phyloP scores from a whole-genome alignment of 257 asterid species.

The Solanum ahanhuiri region DNA sequence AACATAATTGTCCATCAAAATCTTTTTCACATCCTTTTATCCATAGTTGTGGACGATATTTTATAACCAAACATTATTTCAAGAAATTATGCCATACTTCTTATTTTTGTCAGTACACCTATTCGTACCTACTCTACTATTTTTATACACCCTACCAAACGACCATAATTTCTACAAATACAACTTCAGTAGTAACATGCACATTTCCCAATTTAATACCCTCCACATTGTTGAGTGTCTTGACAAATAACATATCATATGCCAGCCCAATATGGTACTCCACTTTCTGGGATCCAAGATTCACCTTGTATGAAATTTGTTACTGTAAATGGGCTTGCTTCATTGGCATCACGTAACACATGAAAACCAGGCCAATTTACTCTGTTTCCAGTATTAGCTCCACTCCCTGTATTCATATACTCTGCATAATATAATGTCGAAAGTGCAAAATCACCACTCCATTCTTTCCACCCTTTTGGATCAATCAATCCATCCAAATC shows the following conservation, averaged over 20 bases:
- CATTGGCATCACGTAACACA: slow-evolving; percentile 12
- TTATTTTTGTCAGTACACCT: no score
- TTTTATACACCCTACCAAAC: not conserved
- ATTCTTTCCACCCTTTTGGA: slow-evolving; percentile 48
- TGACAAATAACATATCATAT: slow-evolving; percentile 3
- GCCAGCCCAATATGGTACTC: slow-evolving; percentile 48
- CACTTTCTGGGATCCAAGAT: slow-evolving; percentile 53
- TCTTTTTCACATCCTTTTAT: no score
- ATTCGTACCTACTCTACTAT: no score
- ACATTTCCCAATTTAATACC: not conserved
- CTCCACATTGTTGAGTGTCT: not conserved
- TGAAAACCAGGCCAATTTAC: slow-evolving; percentile 73
- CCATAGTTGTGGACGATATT: no score
- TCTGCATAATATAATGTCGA: slow-evolving; percentile 57
- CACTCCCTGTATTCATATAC: slow-evolving; percentile 48
- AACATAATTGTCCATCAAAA: not conserved
- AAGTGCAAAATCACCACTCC: slow-evolving; percentile 48
- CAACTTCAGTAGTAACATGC: not conserved
- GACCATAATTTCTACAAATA: not conserved
- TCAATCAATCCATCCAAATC: slow-evolving; percentile 45
- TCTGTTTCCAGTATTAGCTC: slow-evolving; percentile 36
- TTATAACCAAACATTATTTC: no score
- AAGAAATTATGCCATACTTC: no score
- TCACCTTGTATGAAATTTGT: slow-evolving; percentile 47
- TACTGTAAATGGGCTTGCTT: slow-evolving; percentile 31